phyloP scores from a whole-genome alignment of 129 eudicot species.

The Flaveria trinervia region DNA sequence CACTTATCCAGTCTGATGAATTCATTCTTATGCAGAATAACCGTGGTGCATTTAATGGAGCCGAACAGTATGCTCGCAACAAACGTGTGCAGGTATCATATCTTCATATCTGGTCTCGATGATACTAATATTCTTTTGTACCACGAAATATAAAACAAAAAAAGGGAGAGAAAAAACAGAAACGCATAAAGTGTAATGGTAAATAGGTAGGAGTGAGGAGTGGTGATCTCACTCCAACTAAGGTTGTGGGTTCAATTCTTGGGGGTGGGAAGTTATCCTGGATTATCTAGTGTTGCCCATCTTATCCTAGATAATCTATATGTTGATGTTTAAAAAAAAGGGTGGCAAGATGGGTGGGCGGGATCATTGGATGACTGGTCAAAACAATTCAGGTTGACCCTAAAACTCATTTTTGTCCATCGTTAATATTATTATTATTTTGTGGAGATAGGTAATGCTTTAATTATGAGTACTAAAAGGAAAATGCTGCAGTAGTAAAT shows the following conservation, averaged over 20 bases:
- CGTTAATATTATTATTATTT: neutral
- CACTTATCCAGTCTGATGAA: neutral
- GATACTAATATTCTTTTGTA: neutral
- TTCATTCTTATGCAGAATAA: constrained; percentile 56
- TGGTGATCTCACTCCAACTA: too few relatives aligned
- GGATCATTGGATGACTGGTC: neutral
- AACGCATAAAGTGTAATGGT: too few relatives aligned
- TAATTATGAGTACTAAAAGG: neutral
- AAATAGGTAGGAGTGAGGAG: too few relatives aligned
- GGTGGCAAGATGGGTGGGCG: neutral
- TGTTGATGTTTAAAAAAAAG: neutral
- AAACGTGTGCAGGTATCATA: constrained; percentile 77
- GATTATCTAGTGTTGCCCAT: too few relatives aligned
- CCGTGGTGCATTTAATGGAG: constrained; percentile 51
- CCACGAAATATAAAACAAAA: neutral
- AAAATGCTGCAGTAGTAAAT: neutral
- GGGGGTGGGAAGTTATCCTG: too few relatives aligned
- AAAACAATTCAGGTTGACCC: neutral
- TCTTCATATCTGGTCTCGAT: neutral
- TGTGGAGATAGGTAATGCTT: neutral
- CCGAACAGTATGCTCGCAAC: constrained; percentile 82
- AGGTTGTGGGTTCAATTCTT: too few relatives aligned
- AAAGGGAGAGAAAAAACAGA: neutral
- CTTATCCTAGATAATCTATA: too few relatives aligned
- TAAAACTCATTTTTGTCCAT: neutral